phyloP scores from a whole-genome alignment of 202 grass and related monocot genomes.

The Elaeis oleifera region DNA sequence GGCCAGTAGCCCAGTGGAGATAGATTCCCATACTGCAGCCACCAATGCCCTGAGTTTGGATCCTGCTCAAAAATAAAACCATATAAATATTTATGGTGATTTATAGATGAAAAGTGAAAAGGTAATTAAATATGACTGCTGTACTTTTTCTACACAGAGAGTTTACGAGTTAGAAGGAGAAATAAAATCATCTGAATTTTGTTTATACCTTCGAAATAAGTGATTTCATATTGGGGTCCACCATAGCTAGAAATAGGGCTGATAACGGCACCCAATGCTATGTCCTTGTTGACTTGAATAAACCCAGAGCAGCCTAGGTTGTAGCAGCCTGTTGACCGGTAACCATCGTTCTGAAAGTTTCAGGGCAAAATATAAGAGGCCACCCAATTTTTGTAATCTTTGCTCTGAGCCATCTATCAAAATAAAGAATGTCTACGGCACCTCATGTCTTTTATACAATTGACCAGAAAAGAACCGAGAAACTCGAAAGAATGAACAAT shows the following conservation, averaged over 20 bases:
- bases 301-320: constrained; percentile 85
- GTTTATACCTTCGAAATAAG: background rate
- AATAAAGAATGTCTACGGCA: no score
- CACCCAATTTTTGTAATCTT: background rate
- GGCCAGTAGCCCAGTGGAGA: constrained; percentile 1
- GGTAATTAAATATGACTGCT: no score
- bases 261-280: constrained; percentile 82
- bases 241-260: constrained; percentile 62
- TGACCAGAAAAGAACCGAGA: no score
- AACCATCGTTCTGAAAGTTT: constrained; percentile 8
- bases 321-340: constrained; percentile 70
- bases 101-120: no score
- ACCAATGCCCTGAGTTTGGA: background rate
- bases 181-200: no score
- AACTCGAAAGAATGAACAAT: no score
- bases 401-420: no score
- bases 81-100: no score
- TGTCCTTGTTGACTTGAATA: constrained; percentile 87
- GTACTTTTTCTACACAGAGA: no score
- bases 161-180: no score
- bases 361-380: background rate
- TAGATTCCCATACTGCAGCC: constrained; percentile 9
- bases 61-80: constrained; percentile 19
- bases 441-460: no score
- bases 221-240: constrained; percentile 6